Conservation (phyloP, 2,329 filamentous ascomycete species). For the Exophiala spinifera region DNA sequence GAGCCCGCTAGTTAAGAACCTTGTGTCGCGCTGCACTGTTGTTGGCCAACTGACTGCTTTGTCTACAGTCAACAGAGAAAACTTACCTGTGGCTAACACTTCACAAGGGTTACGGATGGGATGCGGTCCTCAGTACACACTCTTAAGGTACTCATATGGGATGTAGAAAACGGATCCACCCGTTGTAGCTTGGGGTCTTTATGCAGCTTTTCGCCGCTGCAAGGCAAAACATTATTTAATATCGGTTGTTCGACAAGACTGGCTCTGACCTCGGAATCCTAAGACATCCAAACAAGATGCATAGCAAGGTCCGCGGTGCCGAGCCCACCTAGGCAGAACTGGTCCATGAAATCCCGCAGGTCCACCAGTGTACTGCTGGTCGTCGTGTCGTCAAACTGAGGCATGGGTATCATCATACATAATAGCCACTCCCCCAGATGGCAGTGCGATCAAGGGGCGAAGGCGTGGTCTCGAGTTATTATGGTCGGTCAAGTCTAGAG, state of each 20-base stretch:
- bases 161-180: too few species aligned
- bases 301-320: not conserved
- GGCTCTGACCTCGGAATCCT: not conserved
- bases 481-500: constrained; percentile 47
- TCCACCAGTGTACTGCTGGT: constrained; percentile 1
- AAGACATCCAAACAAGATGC: not conserved
- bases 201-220: constrained; percentile 20
- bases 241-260: not conserved
- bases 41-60: not conserved
- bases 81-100: not conserved
- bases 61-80: constrained; percentile 1
- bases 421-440: constrained; percentile 1
- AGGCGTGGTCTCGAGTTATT: not conserved
- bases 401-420: constrained; percentile 12
- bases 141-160: not conserved
- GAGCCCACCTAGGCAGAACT: constrained; percentile 8
- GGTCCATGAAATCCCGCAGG: constrained; percentile 9
- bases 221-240: constrained; percentile 9
- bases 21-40: not conserved
- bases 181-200: not conserved
- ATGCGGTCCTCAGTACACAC: not conserved
- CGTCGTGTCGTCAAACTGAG: not conserved
- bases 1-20: too few species aligned
- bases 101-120: not conserved
- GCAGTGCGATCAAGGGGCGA: not conserved